phyloP scores from a whole-genome alignment of 441 rosid genomes.

The Syzygium syzygioides region DNA sequence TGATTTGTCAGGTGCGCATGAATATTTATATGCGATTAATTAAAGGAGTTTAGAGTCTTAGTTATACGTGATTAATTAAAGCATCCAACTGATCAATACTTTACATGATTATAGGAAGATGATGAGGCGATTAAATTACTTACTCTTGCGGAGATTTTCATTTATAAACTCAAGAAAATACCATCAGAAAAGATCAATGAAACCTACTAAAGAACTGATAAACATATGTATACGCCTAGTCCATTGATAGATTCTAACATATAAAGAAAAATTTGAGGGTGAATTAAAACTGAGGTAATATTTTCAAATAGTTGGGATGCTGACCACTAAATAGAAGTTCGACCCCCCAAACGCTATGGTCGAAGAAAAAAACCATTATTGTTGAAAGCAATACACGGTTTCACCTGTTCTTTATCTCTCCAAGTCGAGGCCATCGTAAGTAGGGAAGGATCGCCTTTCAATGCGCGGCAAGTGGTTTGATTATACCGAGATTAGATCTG shows the following conservation, averaged over 20 bases:
- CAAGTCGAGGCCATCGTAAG: neutral
- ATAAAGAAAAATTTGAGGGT: no score
- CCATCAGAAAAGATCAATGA: neutral
- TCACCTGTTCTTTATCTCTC: neutral
- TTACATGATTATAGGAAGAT: neutral
- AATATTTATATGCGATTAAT: neutral
- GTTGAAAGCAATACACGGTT: neutral
- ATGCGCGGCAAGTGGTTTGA: neutral
- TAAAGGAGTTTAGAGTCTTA: neutral
- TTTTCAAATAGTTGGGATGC: no score
- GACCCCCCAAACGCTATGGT: neutral
- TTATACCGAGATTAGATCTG: neutral
- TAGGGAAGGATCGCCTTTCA: neutral
- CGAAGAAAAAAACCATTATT: neutral
- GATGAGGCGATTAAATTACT: neutral
- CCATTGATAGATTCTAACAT: neutral
- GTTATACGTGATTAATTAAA: neutral
- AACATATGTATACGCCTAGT: neutral
- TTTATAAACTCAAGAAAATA: neutral
- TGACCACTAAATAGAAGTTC: no score
- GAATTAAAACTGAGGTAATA: no score
- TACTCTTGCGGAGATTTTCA: neutral
- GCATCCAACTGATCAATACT: no score
- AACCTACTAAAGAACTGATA: neutral
- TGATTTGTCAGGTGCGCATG: neutral